Evolutionary conservation across 2,329 filamentous ascomycete species (phyloP), one percentile per base, ranked within the genome.

Genomic region (Lasiodiplodia hormozganensis): DNA sequence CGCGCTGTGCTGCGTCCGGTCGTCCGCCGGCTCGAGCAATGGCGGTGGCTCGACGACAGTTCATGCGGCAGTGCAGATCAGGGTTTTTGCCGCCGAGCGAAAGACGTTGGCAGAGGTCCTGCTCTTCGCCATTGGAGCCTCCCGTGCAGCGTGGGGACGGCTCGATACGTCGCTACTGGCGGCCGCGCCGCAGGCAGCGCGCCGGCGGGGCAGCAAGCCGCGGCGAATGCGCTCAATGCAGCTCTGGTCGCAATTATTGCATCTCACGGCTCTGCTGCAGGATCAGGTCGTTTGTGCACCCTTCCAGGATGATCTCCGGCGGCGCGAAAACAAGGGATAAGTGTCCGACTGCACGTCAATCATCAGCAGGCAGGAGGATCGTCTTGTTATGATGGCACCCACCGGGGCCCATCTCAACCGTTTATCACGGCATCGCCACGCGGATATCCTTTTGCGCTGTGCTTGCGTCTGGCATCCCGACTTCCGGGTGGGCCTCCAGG

Each of bases 11-110:
- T 62, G 58, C 58, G 58, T 62, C 40, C 40, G 58, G 58, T 62
- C 25, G 58, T 51, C 58, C 58, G 58, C 58, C 58, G 58, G 40
- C 40, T 49, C 28, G 58, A 51, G 58, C 58, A 62, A 34, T 51
- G 25, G 58, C 36, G 25, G 43, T 62, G 58, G 58, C 64, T 58
- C 47, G 18, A 36, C 28, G 53, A 57, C 47, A 58, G 64, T 67
- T 67, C 64, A 67, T 67, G 64, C 64, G 53, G 52, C 53, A 49
- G 52, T 23, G 64, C 64, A 58, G 64, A 67, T 67, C 64, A 67
- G 64, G 64, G 64, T 67, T 67, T 67, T 23, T 67, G 64, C 64
- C 64, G 64, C 64, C 49, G 62, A 36, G 23, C 47, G 18, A 16
- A 43, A 14, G 40, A 28, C 40, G 40, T 34, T 16, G 58, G 25